A percentile compares a stretch with the other conserved stretches of the same genome.
These are phyloP conservation scores for Lenwebbia sp. DNA, from an alignment of 345 rosid species.

Conservation along the genomic window DNA sequence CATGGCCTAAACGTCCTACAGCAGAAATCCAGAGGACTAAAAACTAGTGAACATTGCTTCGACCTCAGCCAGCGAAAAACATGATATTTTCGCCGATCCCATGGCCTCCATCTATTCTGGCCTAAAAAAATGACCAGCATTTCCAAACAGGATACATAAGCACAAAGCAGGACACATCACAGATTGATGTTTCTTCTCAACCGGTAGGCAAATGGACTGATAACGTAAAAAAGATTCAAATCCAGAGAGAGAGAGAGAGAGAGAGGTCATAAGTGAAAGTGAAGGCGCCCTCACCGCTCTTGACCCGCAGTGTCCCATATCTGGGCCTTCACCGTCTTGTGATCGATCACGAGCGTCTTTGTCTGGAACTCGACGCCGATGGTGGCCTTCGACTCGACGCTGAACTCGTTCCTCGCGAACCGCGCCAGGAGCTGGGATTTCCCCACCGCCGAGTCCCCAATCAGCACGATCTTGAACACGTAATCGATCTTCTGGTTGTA, in stretches of 20 bases:
- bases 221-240: neutral
- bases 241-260: neutral
- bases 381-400: constrained; percentile 73
- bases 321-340: constrained; percentile 77
- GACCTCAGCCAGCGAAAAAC: neutral
- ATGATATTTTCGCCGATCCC: neutral
- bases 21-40: neutral
- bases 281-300: constrained; percentile 37
- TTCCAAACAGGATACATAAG: neutral
- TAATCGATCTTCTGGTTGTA: constrained; percentile 79
- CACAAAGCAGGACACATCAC: neutral
- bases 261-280: neutral
- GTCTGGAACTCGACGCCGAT: constrained; percentile 91
- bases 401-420: constrained; percentile 74
- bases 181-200: neutral
- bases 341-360: constrained; percentile 63
- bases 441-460: constrained; percentile 82
- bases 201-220: neutral
- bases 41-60: neutral
- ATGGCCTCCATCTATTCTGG: neutral
- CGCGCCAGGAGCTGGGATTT: constrained; percentile 74
- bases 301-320: constrained; percentile 95
- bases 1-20: neutral
- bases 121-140: neutral
- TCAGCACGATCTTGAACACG: constrained; percentile 72